A percentile compares a stretch with the other conserved stretches of the same genome.
Evolutionary conservation across 179 eudicot genomes (phyloP).

Genomic region (Heliamphora pulchella): DNA sequence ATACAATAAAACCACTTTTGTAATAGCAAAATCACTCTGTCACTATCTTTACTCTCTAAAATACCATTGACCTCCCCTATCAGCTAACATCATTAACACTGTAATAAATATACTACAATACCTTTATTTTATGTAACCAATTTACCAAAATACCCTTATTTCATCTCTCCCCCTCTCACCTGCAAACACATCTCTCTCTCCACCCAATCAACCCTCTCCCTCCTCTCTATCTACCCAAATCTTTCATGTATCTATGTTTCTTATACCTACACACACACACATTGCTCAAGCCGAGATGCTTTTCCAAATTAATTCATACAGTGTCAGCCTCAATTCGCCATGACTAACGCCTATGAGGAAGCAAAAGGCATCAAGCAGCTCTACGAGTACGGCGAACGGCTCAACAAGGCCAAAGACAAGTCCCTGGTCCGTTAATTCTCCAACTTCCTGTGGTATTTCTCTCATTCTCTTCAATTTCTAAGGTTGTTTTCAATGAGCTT

Average conservation of each 20-base stretch:
- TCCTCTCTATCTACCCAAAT: neutral
- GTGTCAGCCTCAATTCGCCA: conserved; percentile 13
- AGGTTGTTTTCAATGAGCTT: conserved; percentile 8
- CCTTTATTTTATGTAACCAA: too few species aligned
- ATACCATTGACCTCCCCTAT: too few species aligned
- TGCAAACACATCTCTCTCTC: too few species aligned
- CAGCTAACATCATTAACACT: too few species aligned
- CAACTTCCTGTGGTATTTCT: neutral
- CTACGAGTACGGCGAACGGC: conserved; percentile 81
- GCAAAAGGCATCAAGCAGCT: conserved; percentile 68
- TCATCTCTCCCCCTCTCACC: too few species aligned
- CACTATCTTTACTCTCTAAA: too few species aligned
- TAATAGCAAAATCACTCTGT: too few species aligned
- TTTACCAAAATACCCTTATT: too few species aligned
- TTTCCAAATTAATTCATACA: too few species aligned
- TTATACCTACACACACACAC: neutral
- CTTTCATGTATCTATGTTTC: neutral
- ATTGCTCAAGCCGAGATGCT: neutral
- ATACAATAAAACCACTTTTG: too few species aligned
- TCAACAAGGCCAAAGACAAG: conserved; percentile 82
- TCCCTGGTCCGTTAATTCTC: conserved; percentile 44
- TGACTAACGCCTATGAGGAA: conserved; percentile 39
- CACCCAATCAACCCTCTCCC: neutral
- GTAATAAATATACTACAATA: too few species aligned
- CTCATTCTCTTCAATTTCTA: conserved; percentile 12